Percentiles rank a stretch among this genome's conserved stretches.
phyloP scores from a whole-genome alignment of 306 rosid genomes.

The Cucurbita argyrosperma region DNA sequence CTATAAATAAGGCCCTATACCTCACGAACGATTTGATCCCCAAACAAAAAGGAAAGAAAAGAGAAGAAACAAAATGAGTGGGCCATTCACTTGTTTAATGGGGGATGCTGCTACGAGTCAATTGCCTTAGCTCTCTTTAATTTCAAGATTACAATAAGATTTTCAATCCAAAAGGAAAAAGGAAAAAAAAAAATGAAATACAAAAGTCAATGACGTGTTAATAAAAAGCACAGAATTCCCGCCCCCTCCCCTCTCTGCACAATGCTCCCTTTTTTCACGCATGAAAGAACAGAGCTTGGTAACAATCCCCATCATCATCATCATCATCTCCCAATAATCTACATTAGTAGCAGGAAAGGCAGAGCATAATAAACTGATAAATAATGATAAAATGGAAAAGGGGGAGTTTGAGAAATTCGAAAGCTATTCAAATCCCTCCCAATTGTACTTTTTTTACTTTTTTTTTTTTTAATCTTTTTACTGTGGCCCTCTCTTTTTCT shows the following conservation, averaged over 20 bases:
- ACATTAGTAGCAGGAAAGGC: conserved; percentile 20
- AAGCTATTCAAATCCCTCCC: conserved; percentile 6
- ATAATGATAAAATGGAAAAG: conserved; percentile 20
- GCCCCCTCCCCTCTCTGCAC: not conserved
- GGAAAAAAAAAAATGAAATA: not conserved
- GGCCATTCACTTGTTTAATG: not conserved
- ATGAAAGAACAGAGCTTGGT: not conserved
- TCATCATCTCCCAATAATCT: conserved; percentile 19
- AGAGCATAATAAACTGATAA: conserved; percentile 2
- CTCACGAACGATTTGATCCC: not conserved
- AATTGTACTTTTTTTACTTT: not conserved
- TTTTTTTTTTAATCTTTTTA: not conserved
- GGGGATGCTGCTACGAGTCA: not conserved
- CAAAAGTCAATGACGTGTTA: conserved; percentile 6
- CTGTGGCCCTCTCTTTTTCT: conserved; percentile 45
- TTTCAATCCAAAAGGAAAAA: not conserved
- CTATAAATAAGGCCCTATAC: not conserved
- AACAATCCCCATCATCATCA: not conserved
- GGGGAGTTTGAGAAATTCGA: conserved; percentile 9
- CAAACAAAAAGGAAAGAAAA: not conserved
- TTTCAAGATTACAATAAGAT: not conserved
- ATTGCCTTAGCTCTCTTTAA: not conserved
- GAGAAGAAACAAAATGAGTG: not conserved
- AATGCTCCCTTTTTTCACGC: not conserved
- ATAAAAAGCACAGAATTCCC: conserved; percentile 1